phyloP scores from a whole-genome alignment of 2,329 filamentous ascomycete genomes.

The Fusarium austroafricanum region DNA sequence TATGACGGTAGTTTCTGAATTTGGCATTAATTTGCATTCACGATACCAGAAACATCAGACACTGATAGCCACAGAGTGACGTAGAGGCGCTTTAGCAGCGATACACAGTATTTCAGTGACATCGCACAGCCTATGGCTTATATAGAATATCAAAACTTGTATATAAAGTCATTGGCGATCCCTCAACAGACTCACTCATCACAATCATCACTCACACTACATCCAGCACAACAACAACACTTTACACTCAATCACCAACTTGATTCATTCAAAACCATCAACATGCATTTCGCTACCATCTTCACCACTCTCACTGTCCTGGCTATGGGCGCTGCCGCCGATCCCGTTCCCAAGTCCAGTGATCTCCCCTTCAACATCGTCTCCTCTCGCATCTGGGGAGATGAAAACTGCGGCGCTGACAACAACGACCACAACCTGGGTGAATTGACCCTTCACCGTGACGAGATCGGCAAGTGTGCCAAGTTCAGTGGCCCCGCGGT shows the following conservation, averaged over 20 bases:
- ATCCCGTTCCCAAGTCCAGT: not conserved
- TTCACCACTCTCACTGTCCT: slow-evolving; percentile 8
- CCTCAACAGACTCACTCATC: not conserved
- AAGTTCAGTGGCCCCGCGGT: slow-evolving; percentile 4
- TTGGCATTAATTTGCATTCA: not conserved
- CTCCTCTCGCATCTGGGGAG: slow-evolving; percentile 21
- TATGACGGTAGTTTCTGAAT: not conserved
- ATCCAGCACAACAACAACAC: not conserved
- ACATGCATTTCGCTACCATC: slow-evolving; percentile 13
- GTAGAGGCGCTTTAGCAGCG: not conserved
- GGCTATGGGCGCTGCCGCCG: slow-evolving; percentile 11
- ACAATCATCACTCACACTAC: not conserved
- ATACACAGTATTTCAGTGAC: not conserved
- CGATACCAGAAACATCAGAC: not conserved
- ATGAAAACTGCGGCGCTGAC: slow-evolving; percentile 5
- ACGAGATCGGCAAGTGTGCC: slow-evolving; percentile 5
- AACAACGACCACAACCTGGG: slow-evolving; percentile 15
- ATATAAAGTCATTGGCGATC: not conserved
- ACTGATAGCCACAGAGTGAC: not conserved
- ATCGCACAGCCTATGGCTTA: not conserved
- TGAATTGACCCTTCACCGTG: slow-evolving; percentile 10
- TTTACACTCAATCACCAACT: too few species aligned
- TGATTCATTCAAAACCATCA: not conserved
- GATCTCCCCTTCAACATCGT: slow-evolving; percentile 17
- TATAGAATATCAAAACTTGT: not conserved